Conservation (phyloP, 345 rosid species). For the Iberis pinnata region DNA sequence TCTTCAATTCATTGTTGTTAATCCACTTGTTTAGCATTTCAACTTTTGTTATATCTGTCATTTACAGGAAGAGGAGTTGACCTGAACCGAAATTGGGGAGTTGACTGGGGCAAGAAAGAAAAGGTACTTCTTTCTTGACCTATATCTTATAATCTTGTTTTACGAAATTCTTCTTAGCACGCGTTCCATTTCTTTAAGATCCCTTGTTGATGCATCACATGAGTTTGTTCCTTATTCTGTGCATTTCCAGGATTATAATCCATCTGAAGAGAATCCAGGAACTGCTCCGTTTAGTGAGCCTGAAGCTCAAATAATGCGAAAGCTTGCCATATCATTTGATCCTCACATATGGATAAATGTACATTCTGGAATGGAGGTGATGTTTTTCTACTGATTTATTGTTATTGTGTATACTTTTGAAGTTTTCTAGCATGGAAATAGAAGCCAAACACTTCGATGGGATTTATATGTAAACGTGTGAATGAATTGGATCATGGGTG, state of each 20-base stretch:
- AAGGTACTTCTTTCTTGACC: slow-evolving; percentile 47
- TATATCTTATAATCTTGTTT: no score
- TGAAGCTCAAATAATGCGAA: slow-evolving; percentile 84
- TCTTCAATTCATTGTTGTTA: slow-evolving; percentile 9
- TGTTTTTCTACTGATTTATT: slow-evolving; percentile 3
- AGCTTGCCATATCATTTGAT: slow-evolving; percentile 80
- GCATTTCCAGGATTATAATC: slow-evolving; percentile 78
- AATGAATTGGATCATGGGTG: not conserved
- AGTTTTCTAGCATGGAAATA: not conserved
- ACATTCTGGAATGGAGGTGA: slow-evolving; percentile 94
- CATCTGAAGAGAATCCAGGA: slow-evolving; percentile 97
- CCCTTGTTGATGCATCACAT: not conserved
- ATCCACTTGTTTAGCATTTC: slow-evolving; percentile 6
- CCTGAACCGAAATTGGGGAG: slow-evolving; percentile 95
- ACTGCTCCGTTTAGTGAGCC: slow-evolving; percentile 91
- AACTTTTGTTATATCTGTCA: slow-evolving; percentile 1
- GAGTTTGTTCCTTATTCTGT: not conserved
- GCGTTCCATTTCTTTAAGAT: not conserved
- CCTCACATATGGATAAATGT: slow-evolving; percentile 97
- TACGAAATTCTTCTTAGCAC: slow-evolving; percentile 1
- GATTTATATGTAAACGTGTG: not conserved
- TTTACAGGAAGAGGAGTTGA: slow-evolving; percentile 93
- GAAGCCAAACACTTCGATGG: not conserved
- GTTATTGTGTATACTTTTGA: not conserved
- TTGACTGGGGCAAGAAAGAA: slow-evolving; percentile 99